Evolutionary conservation across 2,329 filamentous ascomycete species (phyloP), one percentile per base, ranked within the genome.

Genomic region (Alternaria sp.): DNA sequence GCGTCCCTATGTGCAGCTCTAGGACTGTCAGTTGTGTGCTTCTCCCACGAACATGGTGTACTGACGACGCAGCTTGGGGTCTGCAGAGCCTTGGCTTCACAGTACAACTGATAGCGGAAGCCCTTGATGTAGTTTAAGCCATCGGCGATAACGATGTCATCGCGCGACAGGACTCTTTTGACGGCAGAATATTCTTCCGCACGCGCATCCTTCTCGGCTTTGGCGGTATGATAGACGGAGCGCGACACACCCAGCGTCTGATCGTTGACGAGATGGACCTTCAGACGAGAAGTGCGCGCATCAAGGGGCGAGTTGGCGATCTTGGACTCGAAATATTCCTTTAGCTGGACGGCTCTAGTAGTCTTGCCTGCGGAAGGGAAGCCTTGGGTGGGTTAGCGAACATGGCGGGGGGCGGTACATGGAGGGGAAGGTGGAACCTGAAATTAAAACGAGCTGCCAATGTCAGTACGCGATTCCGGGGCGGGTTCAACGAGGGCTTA

Each of bases 61-160:
- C 82, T 74, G 74, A 95, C 80, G 56, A 95, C 86, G 70, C 90
- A 93, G 77, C 86, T 90, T 3, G 90, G 86, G 3, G 91, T 95
- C 62, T 88, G 81, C 53, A 91, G 80, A 46, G 91, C 91, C 78
- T 95, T 95, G 36, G 91, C 87, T 78, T 95, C 91, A 80, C 91
- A 94, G 76, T 89, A 90, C 23, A 96, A 81, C 81, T 96, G 91
- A 75, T 96, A 96, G 48, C 92, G 84, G 86, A 91, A 95, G 36
- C 91, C 92, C 77, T 95, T 95, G 80, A 96, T 96, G 78, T 95
- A 96, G 78, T 95, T 95, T 60, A 91, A 80, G 1, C 88, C 88
- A 74, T 96, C 91, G 14, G 92, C 85, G 45, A 96, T 86, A 51
- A 95, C 90, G 57, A 96, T 87, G 71, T 92, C 89, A 69, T 87